Base-by-base conservation (phyloP, 2,329 filamentous ascomycete species). In the Penicillium sp. region DNA sequence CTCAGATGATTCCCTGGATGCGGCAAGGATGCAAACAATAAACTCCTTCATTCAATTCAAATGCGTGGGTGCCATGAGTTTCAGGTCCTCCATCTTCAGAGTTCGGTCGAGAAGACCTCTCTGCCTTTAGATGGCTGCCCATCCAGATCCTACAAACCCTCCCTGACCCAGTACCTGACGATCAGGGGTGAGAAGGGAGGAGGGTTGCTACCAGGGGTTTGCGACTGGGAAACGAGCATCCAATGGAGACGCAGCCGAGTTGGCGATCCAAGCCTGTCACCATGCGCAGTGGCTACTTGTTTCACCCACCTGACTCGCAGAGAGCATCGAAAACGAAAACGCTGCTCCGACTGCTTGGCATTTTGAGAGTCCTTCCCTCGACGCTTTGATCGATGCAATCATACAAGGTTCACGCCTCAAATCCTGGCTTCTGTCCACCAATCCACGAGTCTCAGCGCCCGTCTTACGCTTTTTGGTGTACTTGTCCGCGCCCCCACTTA, bases 131-230 rank as follows among this genome's bases (percentile, higher is more conserved):
- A 18, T 18, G 18, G 18, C 18, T 18, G 18, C 18, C 18, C 18
- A 18, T 18, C 18, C 18, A 18, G 18, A 18, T 18, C 18, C 18
- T 18, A 18, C 18, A 18, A 18, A 18, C 18, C 18, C 8, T 32
- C 8, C 29, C 34, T 12, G 9, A 39, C 25, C 13, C 38, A 18
- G 47, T 52, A 43, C 50, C 50, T 52, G 50, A 50, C 50, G 50
- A 52, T 52, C 50, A 50, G 47, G 47, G 50, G 48, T 28, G 28
- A 40, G 35, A 28, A 39, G 35, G 43, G 18, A 32, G 29, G 11
- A 32, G 3, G 5, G 29, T 32, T 11, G 29, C 29, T 11, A 32
- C 29, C 29, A 32, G 29, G 29, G 29, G 7, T 32, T 11, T 3
- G 29, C 29, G 11, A 11, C 8, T 11, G 29, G 3, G 7, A 32